phyloP scores from a whole-genome alignment of 2,329 filamentous ascomycete genomes.

The Alternaria sp. region DNA sequence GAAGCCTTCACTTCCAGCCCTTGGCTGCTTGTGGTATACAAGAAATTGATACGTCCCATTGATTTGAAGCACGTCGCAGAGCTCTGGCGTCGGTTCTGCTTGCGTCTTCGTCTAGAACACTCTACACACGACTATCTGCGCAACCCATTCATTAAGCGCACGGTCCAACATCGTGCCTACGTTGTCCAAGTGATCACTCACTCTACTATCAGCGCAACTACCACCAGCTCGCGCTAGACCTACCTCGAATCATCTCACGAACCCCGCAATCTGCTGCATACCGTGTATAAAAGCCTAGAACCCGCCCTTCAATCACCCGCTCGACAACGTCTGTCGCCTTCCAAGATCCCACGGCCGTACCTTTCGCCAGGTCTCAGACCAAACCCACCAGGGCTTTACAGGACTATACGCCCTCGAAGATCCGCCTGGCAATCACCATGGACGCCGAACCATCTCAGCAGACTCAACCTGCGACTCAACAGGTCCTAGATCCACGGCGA shows the following conservation, averaged over 20 bases:
- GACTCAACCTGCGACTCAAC: conserved; percentile 76
- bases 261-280: neutral
- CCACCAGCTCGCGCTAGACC: conserved; percentile 10
- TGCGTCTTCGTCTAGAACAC: neutral
- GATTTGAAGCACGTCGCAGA: conserved; percentile 25
- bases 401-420: neutral
- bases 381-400: neutral
- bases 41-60: conserved; percentile 28
- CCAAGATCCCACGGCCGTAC: neutral
- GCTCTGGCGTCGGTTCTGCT: neutral
- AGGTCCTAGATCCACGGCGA: conserved; percentile 80
- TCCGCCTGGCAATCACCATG: conserved; percentile 19
- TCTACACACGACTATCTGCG: conserved; percentile 1
- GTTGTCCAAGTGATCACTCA: conserved; percentile 11
- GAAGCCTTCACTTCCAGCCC: neutral
- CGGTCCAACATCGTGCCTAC: conserved; percentile 12
- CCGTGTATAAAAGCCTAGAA: conserved; percentile 8
- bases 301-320: neutral
- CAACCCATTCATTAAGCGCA: conserved; percentile 7
- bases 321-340: neutral
- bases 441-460: conserved; percentile 44
- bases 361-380: neutral
- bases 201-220: conserved; percentile 13
- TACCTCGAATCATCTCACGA: conserved; percentile 1
- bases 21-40: neutral